phyloP scores from a whole-genome alignment of 805 yeast species.

The Pichia gijzeniarum region DNA sequence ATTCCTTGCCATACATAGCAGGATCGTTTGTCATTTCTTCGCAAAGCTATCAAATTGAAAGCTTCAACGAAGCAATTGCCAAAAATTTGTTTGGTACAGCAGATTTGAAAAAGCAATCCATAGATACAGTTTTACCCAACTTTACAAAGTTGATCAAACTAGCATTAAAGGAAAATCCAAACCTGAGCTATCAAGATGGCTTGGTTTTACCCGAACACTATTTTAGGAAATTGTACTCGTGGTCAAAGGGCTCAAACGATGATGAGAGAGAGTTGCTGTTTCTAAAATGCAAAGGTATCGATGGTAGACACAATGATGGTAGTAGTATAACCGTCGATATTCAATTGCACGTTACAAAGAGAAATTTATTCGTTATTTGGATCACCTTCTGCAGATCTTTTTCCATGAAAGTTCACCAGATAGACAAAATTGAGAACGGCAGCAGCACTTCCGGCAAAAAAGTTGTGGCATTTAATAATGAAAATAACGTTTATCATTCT shows the following conservation, averaged over 20 bases:
- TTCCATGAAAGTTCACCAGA: background rate
- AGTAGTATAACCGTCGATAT: conserved; percentile 60
- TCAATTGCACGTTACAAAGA: conserved; percentile 65
- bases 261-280: conserved; percentile 47
- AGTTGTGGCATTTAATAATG: background rate
- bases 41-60: conserved; percentile 43
- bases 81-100: conserved; percentile 71
- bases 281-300: conserved; percentile 56
- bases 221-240: conserved; percentile 63
- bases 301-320: conserved; percentile 69
- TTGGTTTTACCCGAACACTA: conserved; percentile 87
- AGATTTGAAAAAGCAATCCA: conserved; percentile 40
- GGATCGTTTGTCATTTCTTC: conserved; percentile 72
- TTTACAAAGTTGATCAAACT: conserved; percentile 42
- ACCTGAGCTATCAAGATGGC: conserved; percentile 46
- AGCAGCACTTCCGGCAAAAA: too few relatives aligned
- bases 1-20: conserved; percentile 78
- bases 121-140: conserved; percentile 56
- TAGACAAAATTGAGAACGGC: background rate
- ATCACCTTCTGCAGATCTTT: conserved; percentile 65
- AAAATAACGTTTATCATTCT: background rate
- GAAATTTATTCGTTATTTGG: conserved; percentile 67
- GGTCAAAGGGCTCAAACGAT: conserved; percentile 23
- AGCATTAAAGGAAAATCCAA: conserved; percentile 37
- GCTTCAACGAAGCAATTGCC: conserved; percentile 73